These are phyloP conservation scores for Salix purpurea DNA, from an alignment of 345 rosid genomes.

Conservation along the genomic window DNA sequence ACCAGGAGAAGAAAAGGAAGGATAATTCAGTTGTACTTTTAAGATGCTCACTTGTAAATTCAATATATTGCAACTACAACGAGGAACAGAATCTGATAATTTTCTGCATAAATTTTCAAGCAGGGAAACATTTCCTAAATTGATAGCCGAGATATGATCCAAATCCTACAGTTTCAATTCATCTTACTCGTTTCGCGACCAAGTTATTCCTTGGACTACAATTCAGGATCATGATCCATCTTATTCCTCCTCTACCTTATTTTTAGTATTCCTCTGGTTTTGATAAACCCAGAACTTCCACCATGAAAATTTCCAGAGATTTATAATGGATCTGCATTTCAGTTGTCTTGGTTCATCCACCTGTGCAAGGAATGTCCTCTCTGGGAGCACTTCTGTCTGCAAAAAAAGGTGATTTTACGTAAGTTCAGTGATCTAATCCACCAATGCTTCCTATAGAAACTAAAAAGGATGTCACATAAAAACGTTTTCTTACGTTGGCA, in stretches of 20 bases:
- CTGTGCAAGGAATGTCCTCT: conserved; percentile 18
- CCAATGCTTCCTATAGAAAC: neutral
- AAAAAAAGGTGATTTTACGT: neutral
- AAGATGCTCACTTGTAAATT: neutral
- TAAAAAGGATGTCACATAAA: neutral
- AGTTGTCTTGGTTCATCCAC: conserved; percentile 25
- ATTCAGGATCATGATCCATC: neutral
- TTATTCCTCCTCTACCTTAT: neutral
- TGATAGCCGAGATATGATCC: neutral
- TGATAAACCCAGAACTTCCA: conserved; percentile 26
- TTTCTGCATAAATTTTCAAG: neutral
- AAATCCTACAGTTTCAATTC: neutral
- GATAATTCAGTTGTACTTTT: no score
- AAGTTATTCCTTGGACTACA: neutral
- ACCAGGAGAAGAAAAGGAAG: neutral
- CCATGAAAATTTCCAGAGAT: conserved; percentile 45
- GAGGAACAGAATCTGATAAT: neutral
- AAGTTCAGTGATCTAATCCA: neutral
- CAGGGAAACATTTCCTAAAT: neutral
- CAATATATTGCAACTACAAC: neutral
- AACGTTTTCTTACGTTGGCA: conserved; percentile 36
- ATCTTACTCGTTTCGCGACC: neutral
- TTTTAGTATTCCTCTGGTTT: neutral
- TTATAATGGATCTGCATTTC: conserved; percentile 22
- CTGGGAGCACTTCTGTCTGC: conserved; percentile 36